phyloP scores from a whole-genome alignment of 2,329 filamentous ascomycete species.

The Coleophoma cylindrospora region DNA sequence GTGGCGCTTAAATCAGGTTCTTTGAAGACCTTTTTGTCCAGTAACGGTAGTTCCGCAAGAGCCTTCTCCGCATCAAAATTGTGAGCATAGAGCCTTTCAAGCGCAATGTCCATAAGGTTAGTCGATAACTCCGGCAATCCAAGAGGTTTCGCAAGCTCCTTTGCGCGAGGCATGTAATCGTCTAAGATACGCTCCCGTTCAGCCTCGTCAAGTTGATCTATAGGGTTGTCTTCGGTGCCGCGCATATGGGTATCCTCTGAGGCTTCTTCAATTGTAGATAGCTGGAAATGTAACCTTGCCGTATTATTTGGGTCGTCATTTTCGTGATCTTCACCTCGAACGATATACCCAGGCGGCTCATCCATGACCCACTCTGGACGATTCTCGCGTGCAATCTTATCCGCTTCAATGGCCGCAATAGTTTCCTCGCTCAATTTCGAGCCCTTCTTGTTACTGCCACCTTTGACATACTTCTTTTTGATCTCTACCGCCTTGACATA shows the following conservation, averaged over 20 bases:
- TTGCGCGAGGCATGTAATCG: slow-evolving; percentile 61
- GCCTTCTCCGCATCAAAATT: slow-evolving; percentile 69
- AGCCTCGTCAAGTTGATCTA: slow-evolving; percentile 24
- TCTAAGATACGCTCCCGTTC: slow-evolving; percentile 53
- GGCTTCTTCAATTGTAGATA: slow-evolving; percentile 49
- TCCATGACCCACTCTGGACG: slow-evolving; percentile 93
- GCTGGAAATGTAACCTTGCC: slow-evolving; percentile 72
- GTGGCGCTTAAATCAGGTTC: slow-evolving; percentile 75
- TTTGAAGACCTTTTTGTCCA: slow-evolving; percentile 69
- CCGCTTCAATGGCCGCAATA: slow-evolving; percentile 72
- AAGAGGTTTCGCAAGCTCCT: slow-evolving; percentile 53
- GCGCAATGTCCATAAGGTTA: slow-evolving; percentile 81
- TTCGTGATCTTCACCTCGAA: slow-evolving; percentile 71
- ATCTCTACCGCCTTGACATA: slow-evolving; percentile 84
- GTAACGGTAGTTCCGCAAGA: slow-evolving; percentile 61
- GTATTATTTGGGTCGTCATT: slow-evolving; percentile 71
- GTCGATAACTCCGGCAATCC: slow-evolving; percentile 73
- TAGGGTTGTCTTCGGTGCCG: slow-evolving; percentile 28
- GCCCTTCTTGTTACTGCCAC: slow-evolving; percentile 64
- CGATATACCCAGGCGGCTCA: slow-evolving; percentile 79
- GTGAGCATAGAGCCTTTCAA: slow-evolving; percentile 67
- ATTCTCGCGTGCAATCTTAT: slow-evolving; percentile 72
- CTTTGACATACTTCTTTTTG: slow-evolving; percentile 69
- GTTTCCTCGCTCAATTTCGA: slow-evolving; percentile 75
- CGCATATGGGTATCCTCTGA: slow-evolving; percentile 28